phyloP scores from a whole-genome alignment of 352 stramenopile genomes.

The Phytophthora pseudosyringae region DNA sequence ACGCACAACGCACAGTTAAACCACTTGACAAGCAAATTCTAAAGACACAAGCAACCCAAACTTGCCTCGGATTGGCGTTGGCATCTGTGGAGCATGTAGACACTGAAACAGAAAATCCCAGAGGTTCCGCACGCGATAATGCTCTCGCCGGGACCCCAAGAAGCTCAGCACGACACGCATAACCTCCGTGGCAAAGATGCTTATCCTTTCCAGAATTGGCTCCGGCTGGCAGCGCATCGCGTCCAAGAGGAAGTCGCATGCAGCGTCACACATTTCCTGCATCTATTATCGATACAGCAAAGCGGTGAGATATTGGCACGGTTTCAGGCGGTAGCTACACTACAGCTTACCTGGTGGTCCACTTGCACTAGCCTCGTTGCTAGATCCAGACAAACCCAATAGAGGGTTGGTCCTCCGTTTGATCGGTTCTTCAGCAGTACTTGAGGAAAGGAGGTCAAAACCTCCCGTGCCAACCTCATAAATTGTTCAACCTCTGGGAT shows the following conservation, averaged over 20 bases:
- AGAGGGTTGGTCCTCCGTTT: slow-evolving; percentile 38
- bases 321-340: neutral
- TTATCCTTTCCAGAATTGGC: slow-evolving; percentile 38
- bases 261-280: slow-evolving; percentile 70
- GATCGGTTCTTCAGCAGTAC: slow-evolving; percentile 33
- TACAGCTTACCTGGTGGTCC: slow-evolving; percentile 57
- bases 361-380: slow-evolving; percentile 55
- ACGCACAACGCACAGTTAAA: slow-evolving; percentile 2
- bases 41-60: neutral
- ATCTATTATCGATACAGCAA: slow-evolving; percentile 26
- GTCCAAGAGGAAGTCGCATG: slow-evolving; percentile 68
- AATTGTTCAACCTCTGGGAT: slow-evolving; percentile 61
- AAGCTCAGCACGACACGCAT: slow-evolving; percentile 56
- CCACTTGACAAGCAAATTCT: neutral
- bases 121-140: slow-evolving; percentile 60
- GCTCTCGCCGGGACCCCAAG: slow-evolving; percentile 48
- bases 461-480: slow-evolving; percentile 45
- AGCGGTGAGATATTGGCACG: neutral
- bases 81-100: slow-evolving; percentile 67
- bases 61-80: slow-evolving; percentile 47
- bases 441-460: slow-evolving; percentile 54
- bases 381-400: slow-evolving; percentile 53
- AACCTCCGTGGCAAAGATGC: slow-evolving; percentile 46
- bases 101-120: slow-evolving; percentile 81
- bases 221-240: slow-evolving; percentile 42